A percentile compares a stretch with the other conserved stretches of the same genome.
These are phyloP conservation scores for Eremothecium coryli DNA, from an alignment of 1,139 yeast species.

Conservation along the genomic window DNA sequence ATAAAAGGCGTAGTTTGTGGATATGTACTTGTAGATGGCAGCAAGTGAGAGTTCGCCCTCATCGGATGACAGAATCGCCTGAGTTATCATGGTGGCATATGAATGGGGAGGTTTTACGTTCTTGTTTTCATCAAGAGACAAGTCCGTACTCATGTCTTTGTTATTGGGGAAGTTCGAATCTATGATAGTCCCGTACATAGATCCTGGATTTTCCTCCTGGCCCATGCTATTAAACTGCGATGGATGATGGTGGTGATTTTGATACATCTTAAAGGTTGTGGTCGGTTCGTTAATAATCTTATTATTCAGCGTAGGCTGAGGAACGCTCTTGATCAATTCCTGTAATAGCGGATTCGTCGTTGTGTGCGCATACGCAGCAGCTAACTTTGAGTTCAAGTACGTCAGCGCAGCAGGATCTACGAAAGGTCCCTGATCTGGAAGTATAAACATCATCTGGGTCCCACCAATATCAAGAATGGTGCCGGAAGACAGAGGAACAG, in stretches of 20 bases:
- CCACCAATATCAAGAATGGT: conserved; percentile 91
- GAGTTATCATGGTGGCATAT: conserved; percentile 97
- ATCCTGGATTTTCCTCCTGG: conserved; percentile 6
- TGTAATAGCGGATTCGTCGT: conserved; percentile 17
- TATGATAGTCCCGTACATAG: conserved; percentile 12
- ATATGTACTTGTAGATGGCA: conserved; percentile 87
- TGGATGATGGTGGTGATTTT: conserved; percentile 1
- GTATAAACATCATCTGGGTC: conserved; percentile 96
- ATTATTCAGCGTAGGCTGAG: conserved; percentile 10
- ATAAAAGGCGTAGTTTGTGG: conserved; percentile 81
- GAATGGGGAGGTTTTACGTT: conserved; percentile 95
- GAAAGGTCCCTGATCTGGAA: conserved; percentile 82
- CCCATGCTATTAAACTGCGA: conserved; percentile 1
- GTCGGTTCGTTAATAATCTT: conserved; percentile 10
- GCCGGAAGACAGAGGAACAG: conserved; percentile 65
- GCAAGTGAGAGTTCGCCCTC: conserved; percentile 85
- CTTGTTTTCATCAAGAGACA: conserved; percentile 81
- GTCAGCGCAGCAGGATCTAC: conserved; percentile 46
- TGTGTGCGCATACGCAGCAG: conserved; percentile 17
- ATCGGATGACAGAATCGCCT: conserved; percentile 79
- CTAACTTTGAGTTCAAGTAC: conserved; percentile 30
- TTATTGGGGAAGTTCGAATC: conserved; percentile 23
- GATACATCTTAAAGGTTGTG: conserved; percentile 26
- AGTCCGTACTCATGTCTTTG: conserved; percentile 31
- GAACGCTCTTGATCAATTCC: conserved; percentile 9